A percentile compares a stretch with the other conserved stretches of the same genome.
Conservation (phyloP, 1,139 yeast genomes). For the Candida labiduridarum region DNA sequence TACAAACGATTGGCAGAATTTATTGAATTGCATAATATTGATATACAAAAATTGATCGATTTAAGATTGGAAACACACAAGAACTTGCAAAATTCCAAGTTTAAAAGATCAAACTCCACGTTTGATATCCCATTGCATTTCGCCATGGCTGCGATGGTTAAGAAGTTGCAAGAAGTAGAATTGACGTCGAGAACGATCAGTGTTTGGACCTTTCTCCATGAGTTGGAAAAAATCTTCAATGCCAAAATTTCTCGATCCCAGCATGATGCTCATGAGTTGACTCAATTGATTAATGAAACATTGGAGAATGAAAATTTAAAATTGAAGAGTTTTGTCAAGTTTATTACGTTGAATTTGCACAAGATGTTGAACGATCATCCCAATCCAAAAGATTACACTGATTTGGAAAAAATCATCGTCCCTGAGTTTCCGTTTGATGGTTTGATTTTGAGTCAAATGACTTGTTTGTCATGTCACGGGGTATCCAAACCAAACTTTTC, state of each 20-base stretch:
- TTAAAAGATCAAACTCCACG: conserved; percentile 26
- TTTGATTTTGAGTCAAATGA: conserved; percentile 61
- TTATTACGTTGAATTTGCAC: conserved; percentile 31
- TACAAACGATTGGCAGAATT: conserved; percentile 32
- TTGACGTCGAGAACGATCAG: conserved; percentile 57
- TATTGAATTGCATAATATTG: conserved; percentile 24
- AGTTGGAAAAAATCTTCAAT: conserved; percentile 74
- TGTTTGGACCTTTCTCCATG: conserved; percentile 77
- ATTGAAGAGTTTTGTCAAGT: conserved; percentile 25
- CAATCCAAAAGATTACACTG: conserved; percentile 17
- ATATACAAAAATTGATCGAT: conserved; percentile 22
- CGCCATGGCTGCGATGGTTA: conserved; percentile 56
- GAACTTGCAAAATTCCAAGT: conserved; percentile 26
- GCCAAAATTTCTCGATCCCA: conserved; percentile 80
- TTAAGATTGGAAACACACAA: conserved; percentile 14
- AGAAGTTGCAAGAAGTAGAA: conserved; percentile 66
- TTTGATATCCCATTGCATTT: conserved; percentile 54
- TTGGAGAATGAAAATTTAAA: conserved; percentile 65
- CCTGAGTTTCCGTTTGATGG: conserved; percentile 82
- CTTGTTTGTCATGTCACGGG: conserved; percentile 67
- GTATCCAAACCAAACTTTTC: conserved; percentile 62
- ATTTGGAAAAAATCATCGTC: conserved; percentile 30
- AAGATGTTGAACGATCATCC: conserved; percentile 18
- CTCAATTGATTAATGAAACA: conserved; percentile 79
- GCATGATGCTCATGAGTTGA: conserved; percentile 93